Base-by-base conservation (phyloP, 2,329 filamentous ascomycete species). In the Ceratocystis alfenasii region DNA sequence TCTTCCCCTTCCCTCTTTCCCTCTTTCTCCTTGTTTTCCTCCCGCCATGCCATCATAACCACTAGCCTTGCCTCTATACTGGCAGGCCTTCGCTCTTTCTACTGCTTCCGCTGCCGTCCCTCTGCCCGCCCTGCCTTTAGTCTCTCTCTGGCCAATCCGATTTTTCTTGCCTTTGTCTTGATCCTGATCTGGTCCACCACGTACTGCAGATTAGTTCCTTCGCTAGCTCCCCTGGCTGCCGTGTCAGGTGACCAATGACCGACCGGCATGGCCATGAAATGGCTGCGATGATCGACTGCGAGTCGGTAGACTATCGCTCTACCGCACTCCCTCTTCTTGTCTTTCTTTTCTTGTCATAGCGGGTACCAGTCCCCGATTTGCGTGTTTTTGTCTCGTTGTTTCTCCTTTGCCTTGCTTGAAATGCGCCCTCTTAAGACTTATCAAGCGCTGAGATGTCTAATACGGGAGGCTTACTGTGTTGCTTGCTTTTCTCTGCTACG, bases 71-170 rank as follows among this genome's bases (percentile, higher is more conserved):
- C 46, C 46, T 22, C n/a, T 22, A 12, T 22, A n/a, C 46, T 50
- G 46, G n/a, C 17, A n/a, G n/a, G n/a, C 5, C n/a, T 50, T 25
- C 20, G 22, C 50, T 25, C 20, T 41, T 60, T 30, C 25, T 41
- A 30, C 44, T 22, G 22, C 60, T 8, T 69, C 74, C 6, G 72
- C 71, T 55, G 15, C 15, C 50, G 53, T 17, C 53, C 12, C 44
- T 53, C 63, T 53, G 33, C 22, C 48, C 36, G 36, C 10, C 36
- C 36, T 41, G 36, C 36, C 10, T 41, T 41, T 41, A 12, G 10
- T 12, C 3, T 41, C 10, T 41, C 36, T 41, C 41, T 65, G 48
- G 28, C 22, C 22, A 57, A 46, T 22, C 55, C 20, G n/a, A 25
- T 59, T 28, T 20, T 65, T 65, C 33, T 65, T 44, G 55, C 63